Base-by-base conservation (phyloP, 768 basidiomycete species). In the Guyanaporus albipodus region DNA sequence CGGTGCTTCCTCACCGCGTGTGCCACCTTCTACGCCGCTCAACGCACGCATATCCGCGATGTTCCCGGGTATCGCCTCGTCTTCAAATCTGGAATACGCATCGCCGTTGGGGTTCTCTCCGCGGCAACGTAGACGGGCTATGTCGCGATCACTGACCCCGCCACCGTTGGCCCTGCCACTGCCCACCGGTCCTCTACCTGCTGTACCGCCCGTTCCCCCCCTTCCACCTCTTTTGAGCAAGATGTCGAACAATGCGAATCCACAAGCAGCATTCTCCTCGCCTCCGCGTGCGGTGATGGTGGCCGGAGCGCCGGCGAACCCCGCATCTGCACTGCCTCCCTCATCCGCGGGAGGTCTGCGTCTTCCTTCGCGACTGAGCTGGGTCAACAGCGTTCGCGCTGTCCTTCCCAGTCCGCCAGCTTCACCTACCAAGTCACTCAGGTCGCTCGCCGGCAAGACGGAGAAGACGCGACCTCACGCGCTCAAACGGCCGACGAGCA, bases 361-460 rank as follows among this genome's bases (percentile, higher is more conserved):
- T 26, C 43, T 66, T 33, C 64, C 64, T 4, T 67, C 66, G 15
- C 57, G 64, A 38, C 55, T 66, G 32, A 61, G 61, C 15, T 63
- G 61, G 59, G 48, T 62, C 43, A 66, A 50, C 33, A 33, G 51
- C 11, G 58, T 60, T 8, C 60, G 60, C 17, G 53, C 52, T 6
- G 60, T 49, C 15, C 51, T 66, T 21, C 64, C 64, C 2, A 67
- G 66, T 33, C 64, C 64, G 2, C 64, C 64, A 0, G 61, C 61
- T 17, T 66, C 64, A 12, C 64, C 63, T 1, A 60, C 58, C 0
- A 64, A 48, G 21, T 21, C 46, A 2, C 8, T 42, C 21, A 61
- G 45, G 24, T 28, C 47, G 6, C n/a, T 49, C 17, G n/a, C 46
- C 23, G 40, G 40, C 11, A 56, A 50, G 10, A 23, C 34, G 29